Base-by-base conservation (phyloP, 768 basidiomycete species). In the Suillus tomentosus region DNA sequence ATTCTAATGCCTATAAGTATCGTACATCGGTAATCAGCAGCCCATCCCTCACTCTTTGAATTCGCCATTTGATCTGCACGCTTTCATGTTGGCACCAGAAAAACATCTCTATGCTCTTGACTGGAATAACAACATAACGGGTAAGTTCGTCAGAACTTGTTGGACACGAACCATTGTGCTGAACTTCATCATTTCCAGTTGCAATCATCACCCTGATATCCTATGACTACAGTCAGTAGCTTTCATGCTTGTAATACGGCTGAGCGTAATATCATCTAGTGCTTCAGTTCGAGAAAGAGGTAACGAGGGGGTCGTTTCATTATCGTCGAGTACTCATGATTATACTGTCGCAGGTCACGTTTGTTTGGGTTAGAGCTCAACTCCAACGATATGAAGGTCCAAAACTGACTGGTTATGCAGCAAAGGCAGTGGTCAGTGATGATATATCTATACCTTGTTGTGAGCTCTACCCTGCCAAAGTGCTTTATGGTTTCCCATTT, bases 331-430 rank as follows among this genome's bases (percentile, higher is more conserved):
- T 48, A 14, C 47, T 48, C 22, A 48, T 50, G 13, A 24, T 50
- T 22, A 50, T 15, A 50, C 3, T 6, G 7, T 24, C 24, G 6
- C 13, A 31, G 48, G 48, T 50, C 22, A 50, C 22, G 6, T 50
- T 14, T 24, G 48, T 50, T 50, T 50, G 48, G 48, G 48, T 50
- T 50, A 50, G 48, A 50, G 48, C 14, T 50, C 14, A 15, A 50
- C 13, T 22, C 6, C 13, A 50, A 50, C 24, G 48, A 14, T 14
- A 24, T 24, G 6, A 24, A 3, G 22, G 14, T 50, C 13, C 13
- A 22, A 22, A 50, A 50, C 48, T 50, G 22, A 24, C 13, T 14
- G 22, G 1, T 8, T 24, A 50, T 50, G 48, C 24, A 50, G 48
- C 13, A 7, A 24, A 50, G 48, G 14, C 22, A 50, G 48, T 50